Conservation (phyloP, 2,329 filamentous ascomycete species). For the Epichloe typhina region DNA sequence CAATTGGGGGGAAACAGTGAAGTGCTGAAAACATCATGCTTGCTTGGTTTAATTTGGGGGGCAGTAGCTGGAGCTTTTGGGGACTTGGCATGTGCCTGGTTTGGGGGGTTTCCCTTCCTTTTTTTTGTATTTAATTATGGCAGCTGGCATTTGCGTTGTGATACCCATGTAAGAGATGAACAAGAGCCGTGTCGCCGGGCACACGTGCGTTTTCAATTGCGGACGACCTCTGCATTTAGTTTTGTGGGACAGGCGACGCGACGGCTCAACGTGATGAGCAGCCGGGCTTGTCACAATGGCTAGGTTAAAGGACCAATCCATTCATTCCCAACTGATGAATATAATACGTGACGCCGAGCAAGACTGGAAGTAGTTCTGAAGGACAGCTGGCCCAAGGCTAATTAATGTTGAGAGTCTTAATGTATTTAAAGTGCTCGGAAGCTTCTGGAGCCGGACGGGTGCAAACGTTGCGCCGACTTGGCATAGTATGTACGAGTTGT, state of each 20-base stretch:
- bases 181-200: not conserved
- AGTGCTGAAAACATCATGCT: not conserved
- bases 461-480: no score
- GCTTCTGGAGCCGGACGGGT: not conserved
- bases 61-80: not conserved
- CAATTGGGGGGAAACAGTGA: not conserved
- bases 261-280: not conserved
- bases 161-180: slow-evolving; percentile 1
- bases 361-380: not conserved
- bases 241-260: not conserved
- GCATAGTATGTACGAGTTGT: no score
- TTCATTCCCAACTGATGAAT: no score
- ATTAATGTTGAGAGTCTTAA: not conserved
- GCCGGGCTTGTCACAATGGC: no score
- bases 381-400: not conserved
- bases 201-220: not conserved
- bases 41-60: not conserved
- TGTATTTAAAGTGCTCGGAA: not conserved
- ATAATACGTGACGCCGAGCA: not conserved
- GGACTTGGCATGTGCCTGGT: not conserved
- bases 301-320: no score
- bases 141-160: not conserved
- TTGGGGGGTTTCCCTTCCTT: not conserved
- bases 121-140: not conserved
- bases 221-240: not conserved